Base-by-base conservation (phyloP, 1,284 basidiomycete species). In the Pseudozyma tsukubaensis region DNA sequence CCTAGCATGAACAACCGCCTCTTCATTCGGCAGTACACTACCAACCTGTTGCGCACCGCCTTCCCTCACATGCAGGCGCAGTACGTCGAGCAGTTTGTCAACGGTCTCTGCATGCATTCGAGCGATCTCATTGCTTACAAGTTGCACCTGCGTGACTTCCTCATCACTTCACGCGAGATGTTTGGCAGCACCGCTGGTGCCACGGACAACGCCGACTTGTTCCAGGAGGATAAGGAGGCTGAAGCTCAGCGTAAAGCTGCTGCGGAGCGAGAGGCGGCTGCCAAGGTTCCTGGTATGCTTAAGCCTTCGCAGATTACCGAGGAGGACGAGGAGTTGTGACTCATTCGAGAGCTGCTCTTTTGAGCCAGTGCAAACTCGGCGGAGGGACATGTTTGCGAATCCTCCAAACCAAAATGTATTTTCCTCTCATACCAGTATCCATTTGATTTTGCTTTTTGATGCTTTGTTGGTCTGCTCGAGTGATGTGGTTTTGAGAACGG, bases 201-300 rank as follows among this genome's bases (percentile, higher is more conserved):
- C 50, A 57, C 91, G 44, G 91, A 92, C 83, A 92, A 92, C 64
- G 88, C 91, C 29, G 93, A 98, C 77, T 88, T 98, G 42, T 98
- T 89, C 87, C 87, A 94, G 64, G 97, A 98, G 82, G 97, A 99
- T 86, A 97, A 94, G 86, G 96, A 99, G 85, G 90, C 90, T 5
- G 95, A 97, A 85, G 87, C 88, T 60, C 86, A 90, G 77, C 84
- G 85, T 71, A 89, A 89, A 85, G 88, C 90, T 0, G 90, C 91
- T 69, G 91, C 90, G 67, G 94, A 97, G 86, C 91, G 92, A 59
- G 90, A 94, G 86, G 89, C 91, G 36, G 95, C 95, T 18, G 92
- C 93, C 88, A 90, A 92, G 76, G 94, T 99, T 71, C 97, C 96
- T n/a, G 97, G 97, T 59, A 94, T 99, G 92, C 89, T 98, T 85